A percentile compares a stretch with the other conserved stretches of the same genome.
These are phyloP conservation scores for Colletotrichum gigasporum DNA, from an alignment of 2,329 filamentous ascomycete species.

Conservation along the genomic window DNA sequence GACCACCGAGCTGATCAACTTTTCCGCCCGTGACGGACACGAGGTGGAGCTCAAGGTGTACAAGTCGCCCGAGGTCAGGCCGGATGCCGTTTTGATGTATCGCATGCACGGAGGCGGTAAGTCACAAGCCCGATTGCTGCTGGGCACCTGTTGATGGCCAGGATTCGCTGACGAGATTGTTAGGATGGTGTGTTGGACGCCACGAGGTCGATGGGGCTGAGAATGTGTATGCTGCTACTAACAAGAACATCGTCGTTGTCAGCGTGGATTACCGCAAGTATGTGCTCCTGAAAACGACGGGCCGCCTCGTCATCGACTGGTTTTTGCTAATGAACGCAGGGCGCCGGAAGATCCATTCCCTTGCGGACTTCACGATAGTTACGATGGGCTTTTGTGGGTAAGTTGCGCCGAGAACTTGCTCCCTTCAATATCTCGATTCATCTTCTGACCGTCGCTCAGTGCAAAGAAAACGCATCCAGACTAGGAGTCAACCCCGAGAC, in stretches of 20 bases:
- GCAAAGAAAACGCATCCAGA: slow-evolving; percentile 38
- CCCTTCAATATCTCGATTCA: too few relatives aligned
- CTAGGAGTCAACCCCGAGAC: slow-evolving; percentile 44
- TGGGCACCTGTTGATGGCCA: not conserved
- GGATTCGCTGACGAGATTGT: too few relatives aligned
- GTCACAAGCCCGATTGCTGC: not conserved
- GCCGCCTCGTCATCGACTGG: not conserved
- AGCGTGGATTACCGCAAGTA: slow-evolving; percentile 48
- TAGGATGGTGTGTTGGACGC: slow-evolving; percentile 41
- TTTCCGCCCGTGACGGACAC: slow-evolving; percentile 44
- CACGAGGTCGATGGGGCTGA: slow-evolving; percentile 46
- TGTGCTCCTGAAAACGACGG: slow-evolving; percentile 24
- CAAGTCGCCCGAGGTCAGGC: slow-evolving; percentile 37
- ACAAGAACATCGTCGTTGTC: slow-evolving; percentile 45
- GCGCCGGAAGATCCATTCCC: slow-evolving; percentile 49
- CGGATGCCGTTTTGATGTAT: slow-evolving; percentile 38
- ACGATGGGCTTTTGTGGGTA: slow-evolving; percentile 49
- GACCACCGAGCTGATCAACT: slow-evolving; percentile 38
- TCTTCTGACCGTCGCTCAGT: slow-evolving; percentile 32
- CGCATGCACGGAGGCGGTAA: slow-evolving; percentile 47
- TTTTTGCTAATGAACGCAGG: slow-evolving; percentile 35
- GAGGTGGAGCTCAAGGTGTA: slow-evolving; percentile 47
- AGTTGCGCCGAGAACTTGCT: not conserved
- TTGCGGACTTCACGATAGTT: slow-evolving; percentile 44
- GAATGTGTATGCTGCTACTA: slow-evolving; percentile 42